These are phyloP conservation scores for Hebeloma cylindrosporum DNA, from an alignment of 768 basidiomycete genomes.

Conservation along the genomic window DNA sequence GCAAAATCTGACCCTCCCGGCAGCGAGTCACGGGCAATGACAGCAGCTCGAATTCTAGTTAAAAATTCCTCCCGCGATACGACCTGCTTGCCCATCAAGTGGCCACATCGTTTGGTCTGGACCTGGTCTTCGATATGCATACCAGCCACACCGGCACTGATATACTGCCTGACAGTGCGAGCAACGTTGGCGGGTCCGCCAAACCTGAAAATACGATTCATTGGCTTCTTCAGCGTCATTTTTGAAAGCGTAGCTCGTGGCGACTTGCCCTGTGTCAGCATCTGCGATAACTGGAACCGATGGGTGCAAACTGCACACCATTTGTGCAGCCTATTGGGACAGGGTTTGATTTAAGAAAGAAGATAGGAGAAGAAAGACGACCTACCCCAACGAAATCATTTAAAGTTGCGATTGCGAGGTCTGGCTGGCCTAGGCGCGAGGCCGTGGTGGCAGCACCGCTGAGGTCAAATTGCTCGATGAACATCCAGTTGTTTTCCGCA, in stretches of 20 bases:
- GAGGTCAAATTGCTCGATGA: not conserved
- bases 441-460: slow-evolving; percentile 82
- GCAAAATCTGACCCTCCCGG: slow-evolving; percentile 78
- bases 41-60: slow-evolving; percentile 79
- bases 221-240: not conserved
- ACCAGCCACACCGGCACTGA: slow-evolving; percentile 66
- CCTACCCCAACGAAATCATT: slow-evolving; percentile 73
- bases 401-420: slow-evolving; percentile 74
- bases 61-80: slow-evolving; percentile 78
- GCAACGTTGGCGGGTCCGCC: slow-evolving; percentile 76
- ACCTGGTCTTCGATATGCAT: slow-evolving; percentile 84
- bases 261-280: slow-evolving; percentile 71
- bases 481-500: not conserved
- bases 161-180: slow-evolving; percentile 73
- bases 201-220: slow-evolving; percentile 36
- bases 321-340: slow-evolving; percentile 54
- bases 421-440: slow-evolving; percentile 76
- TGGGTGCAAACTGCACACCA: slow-evolving; percentile 69
- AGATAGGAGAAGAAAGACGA: slow-evolving; percentile 1
- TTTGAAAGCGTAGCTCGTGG: not conserved
- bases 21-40: slow-evolving; percentile 72
- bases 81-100: slow-evolving; percentile 79
- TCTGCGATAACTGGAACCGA: slow-evolving; percentile 73
- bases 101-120: slow-evolving; percentile 80
- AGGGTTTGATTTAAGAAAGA: slow-evolving; percentile 4